Evolutionary conservation across 768 basidiomycete species (phyloP).

Genomic region (Tulasnella sp.): DNA sequence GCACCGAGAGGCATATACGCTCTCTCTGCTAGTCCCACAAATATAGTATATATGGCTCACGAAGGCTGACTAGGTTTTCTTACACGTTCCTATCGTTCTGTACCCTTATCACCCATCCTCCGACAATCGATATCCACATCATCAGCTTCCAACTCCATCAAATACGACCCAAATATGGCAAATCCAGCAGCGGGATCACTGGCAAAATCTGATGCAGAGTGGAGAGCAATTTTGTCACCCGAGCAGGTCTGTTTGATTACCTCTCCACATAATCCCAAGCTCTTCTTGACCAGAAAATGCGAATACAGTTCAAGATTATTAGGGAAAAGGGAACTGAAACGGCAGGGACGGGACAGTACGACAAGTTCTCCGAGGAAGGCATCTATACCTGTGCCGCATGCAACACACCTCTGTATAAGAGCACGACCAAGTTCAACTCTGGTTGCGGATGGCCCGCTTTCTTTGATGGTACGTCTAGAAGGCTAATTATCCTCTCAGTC

Average conservation of each 20-base stretch:
- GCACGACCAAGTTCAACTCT: constrained; percentile 80
- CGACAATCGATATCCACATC: too few relatives aligned
- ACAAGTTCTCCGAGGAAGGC: constrained; percentile 54
- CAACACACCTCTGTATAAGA: constrained; percentile 74
- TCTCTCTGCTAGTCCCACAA: too few relatives aligned
- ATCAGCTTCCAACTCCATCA: not conserved
- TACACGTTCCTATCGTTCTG: too few relatives aligned
- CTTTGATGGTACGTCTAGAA: constrained; percentile 56
- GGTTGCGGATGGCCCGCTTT: constrained; percentile 98
- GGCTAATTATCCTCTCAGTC: not conserved
- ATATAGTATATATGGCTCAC: too few relatives aligned
- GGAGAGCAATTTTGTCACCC: constrained; percentile 67
- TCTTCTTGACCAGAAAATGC: not conserved
- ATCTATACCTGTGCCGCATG: constrained; percentile 74
- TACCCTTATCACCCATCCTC: not conserved
- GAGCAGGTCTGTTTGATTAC: constrained; percentile 52
- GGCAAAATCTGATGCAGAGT: constrained; percentile 61
- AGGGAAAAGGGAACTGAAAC: constrained; percentile 81
- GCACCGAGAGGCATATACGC: too few relatives aligned
- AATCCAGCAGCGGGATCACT: constrained; percentile 8
- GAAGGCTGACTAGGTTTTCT: too few relatives aligned
- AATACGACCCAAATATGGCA: not conserved
- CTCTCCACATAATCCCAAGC: not conserved
- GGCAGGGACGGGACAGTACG: constrained; percentile 67
- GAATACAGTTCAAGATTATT: constrained; percentile 63